These are phyloP conservation scores for Pezicula rhizophila DNA, from an alignment of 2,329 filamentous ascomycete genomes.

Conservation along the genomic window DNA sequence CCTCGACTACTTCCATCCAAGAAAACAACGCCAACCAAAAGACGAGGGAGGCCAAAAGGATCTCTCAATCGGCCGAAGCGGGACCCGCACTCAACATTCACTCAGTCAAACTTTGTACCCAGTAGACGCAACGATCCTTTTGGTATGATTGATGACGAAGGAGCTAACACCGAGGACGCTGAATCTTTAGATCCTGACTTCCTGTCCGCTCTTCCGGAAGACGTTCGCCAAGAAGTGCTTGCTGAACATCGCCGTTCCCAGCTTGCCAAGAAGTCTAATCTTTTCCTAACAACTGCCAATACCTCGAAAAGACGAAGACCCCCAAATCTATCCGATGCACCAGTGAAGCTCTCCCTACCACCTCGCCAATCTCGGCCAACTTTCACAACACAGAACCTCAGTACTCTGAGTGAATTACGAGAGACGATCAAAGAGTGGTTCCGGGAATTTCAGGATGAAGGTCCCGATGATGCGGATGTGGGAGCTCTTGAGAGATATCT, in stretches of 20 bases:
- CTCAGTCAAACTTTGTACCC: slow-evolving; percentile 69
- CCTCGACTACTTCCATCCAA: slow-evolving; percentile 29
- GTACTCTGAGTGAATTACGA: slow-evolving; percentile 57
- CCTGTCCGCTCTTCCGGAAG: slow-evolving; percentile 74
- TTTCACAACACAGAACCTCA: slow-evolving; percentile 55
- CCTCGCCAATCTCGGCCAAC: slow-evolving; percentile 47
- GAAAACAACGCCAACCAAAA: slow-evolving; percentile 64
- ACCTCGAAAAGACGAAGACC: slow-evolving; percentile 15
- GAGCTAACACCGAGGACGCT: slow-evolving; percentile 7
- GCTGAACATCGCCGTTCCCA: slow-evolving; percentile 61
- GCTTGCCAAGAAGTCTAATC: slow-evolving; percentile 49
- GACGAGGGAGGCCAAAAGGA: slow-evolving; percentile 37
- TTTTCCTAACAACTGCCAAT: slow-evolving; percentile 33
- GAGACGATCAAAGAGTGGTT: slow-evolving; percentile 74
- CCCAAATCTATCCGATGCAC: slow-evolving; percentile 5
- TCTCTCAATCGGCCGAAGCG: slow-evolving; percentile 42
- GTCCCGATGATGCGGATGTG: slow-evolving; percentile 75
- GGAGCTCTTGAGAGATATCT: slow-evolving; percentile 70
- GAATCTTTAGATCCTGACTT: slow-evolving; percentile 49
- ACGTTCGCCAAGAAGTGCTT: slow-evolving; percentile 72
- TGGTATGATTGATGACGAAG: slow-evolving; percentile 14
- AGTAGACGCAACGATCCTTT: slow-evolving; percentile 23
- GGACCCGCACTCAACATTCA: slow-evolving; percentile 52
- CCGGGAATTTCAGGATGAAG: slow-evolving; percentile 61
- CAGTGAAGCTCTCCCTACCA: slow-evolving; percentile 36